Conservation (phyloP, 139 green algal genomes). For the Chlorella ohadii region DNA sequence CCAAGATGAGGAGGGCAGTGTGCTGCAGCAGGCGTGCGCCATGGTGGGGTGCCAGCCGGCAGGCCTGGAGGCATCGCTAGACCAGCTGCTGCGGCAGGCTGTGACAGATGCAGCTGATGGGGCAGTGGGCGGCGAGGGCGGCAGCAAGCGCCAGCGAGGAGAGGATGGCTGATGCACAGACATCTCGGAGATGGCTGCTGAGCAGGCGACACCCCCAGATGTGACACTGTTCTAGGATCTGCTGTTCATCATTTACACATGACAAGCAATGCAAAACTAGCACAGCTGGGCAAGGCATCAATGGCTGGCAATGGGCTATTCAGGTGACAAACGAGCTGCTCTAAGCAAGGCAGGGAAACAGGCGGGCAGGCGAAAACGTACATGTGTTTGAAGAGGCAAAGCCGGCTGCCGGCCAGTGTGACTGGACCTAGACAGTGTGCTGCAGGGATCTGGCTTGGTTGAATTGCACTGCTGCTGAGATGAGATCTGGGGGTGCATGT, state of each 20-base stretch:
- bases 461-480: not conserved
- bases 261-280: too few species aligned
- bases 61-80: not conserved
- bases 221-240: too few species aligned
- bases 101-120: not conserved
- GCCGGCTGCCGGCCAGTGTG: not conserved
- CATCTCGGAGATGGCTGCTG: too few species aligned
- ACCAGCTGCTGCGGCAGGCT: not conserved
- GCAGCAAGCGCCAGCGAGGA: not conserved
- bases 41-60: not conserved
- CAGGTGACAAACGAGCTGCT: not conserved
- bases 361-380: not conserved
- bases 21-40: slow-evolving; percentile 1
- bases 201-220: too few species aligned
- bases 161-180: too few species aligned
- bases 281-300: not conserved
- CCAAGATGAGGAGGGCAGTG: not conserved
- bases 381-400: too few species aligned
- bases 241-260: too few species aligned
- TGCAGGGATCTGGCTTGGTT: not conserved
- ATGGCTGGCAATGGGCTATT: not conserved
- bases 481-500: too few species aligned
- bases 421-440: not conserved
- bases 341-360: too few species aligned
- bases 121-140: not conserved